Base-by-base conservation (phyloP, 495 filamentous ascomycete genomes). In the Hyaloscypha hepaticicola region DNA sequence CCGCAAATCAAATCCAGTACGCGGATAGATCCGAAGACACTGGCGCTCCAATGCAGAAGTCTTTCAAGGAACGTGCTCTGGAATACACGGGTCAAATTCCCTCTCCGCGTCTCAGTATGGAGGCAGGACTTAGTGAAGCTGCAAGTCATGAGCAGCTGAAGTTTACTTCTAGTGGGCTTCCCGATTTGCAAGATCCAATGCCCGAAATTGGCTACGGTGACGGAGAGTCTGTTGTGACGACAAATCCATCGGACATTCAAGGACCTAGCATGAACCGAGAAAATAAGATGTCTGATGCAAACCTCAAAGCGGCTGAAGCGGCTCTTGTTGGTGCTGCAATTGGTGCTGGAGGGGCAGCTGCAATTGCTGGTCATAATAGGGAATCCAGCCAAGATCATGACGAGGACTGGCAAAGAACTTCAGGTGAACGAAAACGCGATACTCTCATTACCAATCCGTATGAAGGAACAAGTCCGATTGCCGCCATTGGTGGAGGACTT, bases 81-180 rank as follows among this genome's bases (percentile, higher is more conserved):
- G 77, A 80, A 51, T 78, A 76, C 0, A 75, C 75, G 33, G 68
- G 68, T 8, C 73, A 74, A 52, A 78, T 80, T n/a, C 81, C 83
- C 24, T 92, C 90, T 12, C 89, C 90, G n/a, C 85, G 84, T n/a
- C 89, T 90, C 64, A 93, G 90, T 70, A 78, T 91, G 34, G 85
- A 90, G 50, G 80, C 84, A 52, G 86, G 89, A 24, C 76, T 83
- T 29, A 83, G 87, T 22, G 82, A 88, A 22, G 75, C 83, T 9
- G 76, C 78, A 0, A 79, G 87, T 21, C 80, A 87, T 29, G 77
- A 85, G 14, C 76, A 80, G 0, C 78, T 82, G 21, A 79, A 80
- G 64, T 72, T 93, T 76, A 81, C 77, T 26, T 81, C 87, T 24
- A 93, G 78, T 73, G 83, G 85, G 63, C 64, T 92, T 52, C 88